Evolutionary conservation across 2,329 filamentous ascomycete genomes (phyloP).

Genomic region (Myriosclerotinia scirpicola): DNA sequence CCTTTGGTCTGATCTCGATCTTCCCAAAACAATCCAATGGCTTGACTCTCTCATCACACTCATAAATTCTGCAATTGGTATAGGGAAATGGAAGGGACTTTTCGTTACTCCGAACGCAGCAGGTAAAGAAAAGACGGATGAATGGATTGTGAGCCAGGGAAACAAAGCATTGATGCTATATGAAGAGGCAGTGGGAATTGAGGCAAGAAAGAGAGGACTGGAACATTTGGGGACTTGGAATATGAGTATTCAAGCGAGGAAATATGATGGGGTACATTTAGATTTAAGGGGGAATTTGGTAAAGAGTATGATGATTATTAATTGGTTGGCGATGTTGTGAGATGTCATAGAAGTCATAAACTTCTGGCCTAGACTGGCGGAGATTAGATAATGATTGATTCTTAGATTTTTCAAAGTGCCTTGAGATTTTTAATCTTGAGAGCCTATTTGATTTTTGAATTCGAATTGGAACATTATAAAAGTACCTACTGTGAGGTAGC

Average conservation of each 20-base stretch:
- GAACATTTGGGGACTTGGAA: conserved; percentile 53
- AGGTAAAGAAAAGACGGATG: conserved; percentile 48
- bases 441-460: too few relatives aligned
- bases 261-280: conserved; percentile 51
- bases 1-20: conserved; percentile 49
- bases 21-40: conserved; percentile 46
- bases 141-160: conserved; percentile 49
- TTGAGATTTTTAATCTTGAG: too few relatives aligned
- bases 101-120: conserved; percentile 50
- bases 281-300: conserved; percentile 50
- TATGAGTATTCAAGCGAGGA: conserved; percentile 50
- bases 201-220: conserved; percentile 41
- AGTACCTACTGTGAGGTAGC: too few relatives aligned
- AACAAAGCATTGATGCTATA: conserved; percentile 50
- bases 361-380: too few relatives aligned
- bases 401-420: too few relatives aligned
- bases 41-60: conserved; percentile 42
- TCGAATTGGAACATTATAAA: too few relatives aligned
- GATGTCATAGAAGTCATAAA: background rate
- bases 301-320: conserved; percentile 52
- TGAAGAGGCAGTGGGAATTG: conserved; percentile 42
- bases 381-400: too few relatives aligned
- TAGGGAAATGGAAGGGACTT: conserved; percentile 30
- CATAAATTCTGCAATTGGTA: conserved; percentile 32
- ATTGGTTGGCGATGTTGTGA: conserved; percentile 43